These are phyloP conservation scores for Venturia aucupariae DNA, from an alignment of 2,329 filamentous ascomycete species.

Conservation along the genomic window DNA sequence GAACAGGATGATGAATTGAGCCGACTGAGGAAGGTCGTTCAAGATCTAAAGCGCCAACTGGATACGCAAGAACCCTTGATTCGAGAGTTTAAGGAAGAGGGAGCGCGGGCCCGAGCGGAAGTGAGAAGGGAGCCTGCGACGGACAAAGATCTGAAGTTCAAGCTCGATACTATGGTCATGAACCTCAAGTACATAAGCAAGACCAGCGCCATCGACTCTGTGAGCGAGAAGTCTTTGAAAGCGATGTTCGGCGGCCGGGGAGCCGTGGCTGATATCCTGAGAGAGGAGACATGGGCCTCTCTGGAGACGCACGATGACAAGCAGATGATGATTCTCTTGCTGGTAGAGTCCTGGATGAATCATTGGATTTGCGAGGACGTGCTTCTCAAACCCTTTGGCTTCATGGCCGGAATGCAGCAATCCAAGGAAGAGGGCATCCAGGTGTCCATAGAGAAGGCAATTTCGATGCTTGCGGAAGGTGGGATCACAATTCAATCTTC, in stretches of 20 bases:
- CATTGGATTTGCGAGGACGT: not conserved
- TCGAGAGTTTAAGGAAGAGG: not conserved
- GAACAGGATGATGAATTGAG: not conserved
- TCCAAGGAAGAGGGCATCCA: too few species aligned
- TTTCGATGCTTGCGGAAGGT: not conserved
- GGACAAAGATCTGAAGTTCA: not conserved
- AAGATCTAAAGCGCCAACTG: not conserved
- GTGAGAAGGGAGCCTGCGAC: not conserved
- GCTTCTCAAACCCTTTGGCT: too few species aligned
- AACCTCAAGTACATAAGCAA: not conserved
- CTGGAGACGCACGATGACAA: not conserved
- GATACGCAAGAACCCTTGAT: not conserved
- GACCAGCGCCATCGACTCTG: not conserved
- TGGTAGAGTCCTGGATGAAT: not conserved
- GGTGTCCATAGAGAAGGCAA: not conserved
- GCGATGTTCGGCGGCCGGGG: not conserved
- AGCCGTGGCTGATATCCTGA: not conserved
- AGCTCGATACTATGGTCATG: not conserved
- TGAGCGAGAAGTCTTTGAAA: not conserved
- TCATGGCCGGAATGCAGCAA: too few species aligned
- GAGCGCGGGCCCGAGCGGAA: not conserved
- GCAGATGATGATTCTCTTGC: not conserved
- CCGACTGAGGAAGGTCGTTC: not conserved
- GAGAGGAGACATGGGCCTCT: not conserved
- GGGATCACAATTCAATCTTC: not conserved